Evolutionary conservation across 768 basidiomycete genomes (phyloP).

Genomic region (Rhodotorula diobovata): DNA sequence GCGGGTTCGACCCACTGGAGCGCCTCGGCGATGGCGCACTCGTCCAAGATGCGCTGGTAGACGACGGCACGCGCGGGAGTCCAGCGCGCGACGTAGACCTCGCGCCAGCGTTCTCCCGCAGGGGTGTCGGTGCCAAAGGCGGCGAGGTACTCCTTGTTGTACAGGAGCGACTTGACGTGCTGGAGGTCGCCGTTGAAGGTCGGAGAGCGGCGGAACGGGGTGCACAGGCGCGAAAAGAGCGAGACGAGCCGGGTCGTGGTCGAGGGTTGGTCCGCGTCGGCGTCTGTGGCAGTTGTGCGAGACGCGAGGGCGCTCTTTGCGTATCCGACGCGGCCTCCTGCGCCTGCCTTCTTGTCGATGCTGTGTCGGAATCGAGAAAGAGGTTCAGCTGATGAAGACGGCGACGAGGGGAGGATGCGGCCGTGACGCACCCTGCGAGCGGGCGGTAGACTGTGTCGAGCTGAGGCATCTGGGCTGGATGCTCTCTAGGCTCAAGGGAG

Average conservation of each 20-base stretch:
- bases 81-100: constrained; percentile 38
- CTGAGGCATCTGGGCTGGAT: neutral
- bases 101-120: constrained; percentile 20
- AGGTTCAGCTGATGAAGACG: neutral
- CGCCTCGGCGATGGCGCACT: neutral
- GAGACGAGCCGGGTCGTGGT: constrained; percentile 17
- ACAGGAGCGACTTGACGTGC: constrained; percentile 39
- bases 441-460: neutral
- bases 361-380: neutral
- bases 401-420: too few species aligned
- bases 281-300: neutral
- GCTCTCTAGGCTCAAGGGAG: neutral
- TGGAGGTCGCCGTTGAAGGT: constrained; percentile 29
- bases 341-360: too few species aligned
- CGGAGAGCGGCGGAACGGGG: constrained; percentile 11
- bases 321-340: neutral
- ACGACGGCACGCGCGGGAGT: constrained; percentile 36
- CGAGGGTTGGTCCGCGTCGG: neutral
- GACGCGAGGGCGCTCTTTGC: neutral
- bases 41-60: constrained; percentile 34
- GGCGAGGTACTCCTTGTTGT: constrained; percentile 36
- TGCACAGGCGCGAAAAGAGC: constrained; percentile 10
- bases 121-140: constrained; percentile 37
- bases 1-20: constrained; percentile 8
- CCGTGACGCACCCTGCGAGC: neutral